Evolutionary conservation across 2,329 filamentous ascomycete species (phyloP).

Genomic region (Fusarium succisae): DNA sequence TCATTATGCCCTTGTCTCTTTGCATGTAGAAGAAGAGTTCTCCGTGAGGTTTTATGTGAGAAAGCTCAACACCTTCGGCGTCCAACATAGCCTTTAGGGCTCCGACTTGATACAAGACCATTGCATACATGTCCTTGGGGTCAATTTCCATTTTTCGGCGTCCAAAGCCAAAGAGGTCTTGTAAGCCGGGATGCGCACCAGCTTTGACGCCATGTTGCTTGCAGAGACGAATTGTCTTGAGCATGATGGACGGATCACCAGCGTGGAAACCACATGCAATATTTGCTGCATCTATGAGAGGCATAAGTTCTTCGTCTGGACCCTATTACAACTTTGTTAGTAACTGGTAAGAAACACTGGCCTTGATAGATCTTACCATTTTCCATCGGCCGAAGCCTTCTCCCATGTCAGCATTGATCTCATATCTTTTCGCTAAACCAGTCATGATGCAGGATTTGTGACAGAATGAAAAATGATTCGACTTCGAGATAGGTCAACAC

Average conservation of each 20-base stretch:
- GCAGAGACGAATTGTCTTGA: slow-evolving; percentile 65
- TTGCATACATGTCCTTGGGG: slow-evolving; percentile 65
- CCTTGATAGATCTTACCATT: not conserved
- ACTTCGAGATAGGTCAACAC: not conserved
- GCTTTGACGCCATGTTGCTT: slow-evolving; percentile 65
- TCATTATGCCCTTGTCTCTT: slow-evolving; percentile 38
- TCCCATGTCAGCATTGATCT: slow-evolving; percentile 1
- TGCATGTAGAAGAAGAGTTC: slow-evolving; percentile 59
- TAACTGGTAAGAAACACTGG: not conserved
- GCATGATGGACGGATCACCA: slow-evolving; percentile 72
- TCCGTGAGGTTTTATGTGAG: slow-evolving; percentile 72
- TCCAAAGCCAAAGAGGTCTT: slow-evolving; percentile 73
- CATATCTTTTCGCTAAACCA: not conserved
- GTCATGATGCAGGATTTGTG: not conserved
- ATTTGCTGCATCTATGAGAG: slow-evolving; percentile 69
- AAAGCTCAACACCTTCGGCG: slow-evolving; percentile 62
- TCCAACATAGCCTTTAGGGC: slow-evolving; percentile 68
- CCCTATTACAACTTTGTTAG: not conserved
- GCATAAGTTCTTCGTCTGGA: slow-evolving; percentile 68
- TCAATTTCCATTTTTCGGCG: slow-evolving; percentile 68
- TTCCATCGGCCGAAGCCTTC: not conserved
- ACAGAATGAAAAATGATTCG: not conserved
- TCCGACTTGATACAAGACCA: slow-evolving; percentile 70
- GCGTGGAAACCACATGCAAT: slow-evolving; percentile 69
- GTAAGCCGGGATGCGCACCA: slow-evolving; percentile 71